These are phyloP conservation scores for Paracoccidioides brasiliensis DNA, from an alignment of 2,329 filamentous ascomycete genomes.

Conservation along the genomic window DNA sequence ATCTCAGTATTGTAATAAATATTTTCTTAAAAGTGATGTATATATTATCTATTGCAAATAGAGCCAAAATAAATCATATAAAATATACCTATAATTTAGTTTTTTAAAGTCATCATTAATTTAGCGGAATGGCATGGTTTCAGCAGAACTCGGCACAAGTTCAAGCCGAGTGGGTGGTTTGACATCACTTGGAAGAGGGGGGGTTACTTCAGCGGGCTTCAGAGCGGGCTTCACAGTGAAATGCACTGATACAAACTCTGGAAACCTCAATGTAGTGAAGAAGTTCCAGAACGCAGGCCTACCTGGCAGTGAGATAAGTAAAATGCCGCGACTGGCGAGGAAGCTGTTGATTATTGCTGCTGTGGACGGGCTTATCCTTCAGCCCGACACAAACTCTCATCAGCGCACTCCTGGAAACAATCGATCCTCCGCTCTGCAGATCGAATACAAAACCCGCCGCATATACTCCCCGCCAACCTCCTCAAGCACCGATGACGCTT, in stretches of 20 bases:
- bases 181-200: no score
- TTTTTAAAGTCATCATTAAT: no score
- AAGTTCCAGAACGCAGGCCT: neutral
- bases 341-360: constrained; percentile 72
- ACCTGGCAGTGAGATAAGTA: constrained; percentile 6
- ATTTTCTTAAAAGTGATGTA: no score
- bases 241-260: neutral
- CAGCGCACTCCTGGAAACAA: constrained; percentile 36
- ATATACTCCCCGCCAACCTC: constrained; percentile 33
- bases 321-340: constrained; percentile 64
- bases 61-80: no score
- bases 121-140: no score
- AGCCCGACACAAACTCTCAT: constrained; percentile 46
- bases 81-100: no score
- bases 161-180: no score
- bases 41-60: no score
- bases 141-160: no score
- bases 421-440: constrained; percentile 44
- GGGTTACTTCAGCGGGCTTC: no score
- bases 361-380: constrained; percentile 69
- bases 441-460: constrained; percentile 53
- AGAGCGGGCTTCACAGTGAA: neutral
- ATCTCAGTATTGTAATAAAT: no score
- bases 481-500: constrained; percentile 18
- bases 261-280: neutral